Evolutionary conservation across 1,284 basidiomycete species (phyloP), one percentile per base, ranked within the genome.

Genomic region (Abortiporus biennis): DNA sequence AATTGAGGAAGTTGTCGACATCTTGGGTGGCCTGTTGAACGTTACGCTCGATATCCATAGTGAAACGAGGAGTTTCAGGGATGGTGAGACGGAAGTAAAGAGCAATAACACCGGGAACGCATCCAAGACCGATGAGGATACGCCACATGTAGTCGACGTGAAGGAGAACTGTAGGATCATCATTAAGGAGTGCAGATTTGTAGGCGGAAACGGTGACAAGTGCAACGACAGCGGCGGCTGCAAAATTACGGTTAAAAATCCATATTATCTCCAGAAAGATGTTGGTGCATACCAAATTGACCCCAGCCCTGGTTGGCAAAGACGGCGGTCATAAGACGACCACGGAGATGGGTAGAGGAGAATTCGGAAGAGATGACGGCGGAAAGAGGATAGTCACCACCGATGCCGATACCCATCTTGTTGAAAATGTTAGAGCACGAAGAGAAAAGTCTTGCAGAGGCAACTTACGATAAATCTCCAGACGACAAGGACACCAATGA

Each of bases 1-100:
- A 69, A 32, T 71, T 67, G 40, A 90, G 62, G 55, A 86, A 80
- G 29, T 74, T 72, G 47, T 76, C 68, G 49, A 85, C 82, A 57
- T 89, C 85, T 41, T 72, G 65, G 11, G 76, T 55, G 8, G 86
- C 86, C 56, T 85, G 81, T 53, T 76, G 69, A 48, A 91, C 73
- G 64, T 92, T 88, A 47, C 86, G 80, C 66, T 92, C 86, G 52
- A 92, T 78, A 66, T 92, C 89, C 80, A 92, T 88, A 46, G 88
- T 92, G 73, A 87, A 94, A 52, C 89, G 85, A 27, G 88, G 78
- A 0, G 83, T 85, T 60, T 87, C 84, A 4, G 83, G 82, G 48
- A 87, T 83, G 17, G 81, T 85, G 13, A 88, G 71, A 51, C 85
- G 83, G 72, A 83, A 85, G 65, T 85, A 87, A 33, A 87, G 72